Base-by-base conservation (phyloP, 139 green algal species). In the Astrephomene gubernaculifera region DNA sequence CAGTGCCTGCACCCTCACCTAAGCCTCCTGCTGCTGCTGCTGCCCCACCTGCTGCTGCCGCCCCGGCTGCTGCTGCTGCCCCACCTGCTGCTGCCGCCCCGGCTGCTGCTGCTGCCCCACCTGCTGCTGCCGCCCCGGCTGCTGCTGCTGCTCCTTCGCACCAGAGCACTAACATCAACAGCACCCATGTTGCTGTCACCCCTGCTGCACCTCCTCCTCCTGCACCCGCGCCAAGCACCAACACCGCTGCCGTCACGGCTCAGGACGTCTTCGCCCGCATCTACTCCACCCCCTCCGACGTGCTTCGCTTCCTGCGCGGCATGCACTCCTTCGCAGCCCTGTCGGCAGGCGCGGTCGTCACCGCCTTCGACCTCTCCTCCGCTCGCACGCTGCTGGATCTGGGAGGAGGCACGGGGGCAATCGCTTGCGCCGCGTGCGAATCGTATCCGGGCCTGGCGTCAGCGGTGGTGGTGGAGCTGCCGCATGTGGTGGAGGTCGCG, bases 231-330 rank as follows among this genome's bases (percentile, higher is more conserved):
- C n/a, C n/a, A n/a, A n/a, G n/a, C n/a, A n/a, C n/a, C n/a, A n/a
- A n/a, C n/a, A n/a, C n/a, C n/a, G n/a, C n/a, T n/a, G n/a, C n/a
- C 33, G 71, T 10, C 21, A 61, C 29, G 76, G 85, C 67, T 27
- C 57, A n/a, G 0, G 85, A 91, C 27, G 57, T 91, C 8, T 91
- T 91, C 45, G 63, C 71, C 0, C 73, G 72, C 61, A 72, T 89
- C 10, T 91, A 91, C 60, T 61, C 53, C 36, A 74, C 84, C 4
- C 68, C 85, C 4, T 19, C 70, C 14, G 64, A 61, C 4, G 53
- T 83, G 25, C 82, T 89, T 53, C 82, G 85, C 52, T 92, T 92
- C 85, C 86, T 92, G 89, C 70, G 35, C 2, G 89, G 85, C 49
- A 92, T 92, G 89, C 81, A 92, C 64, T 54, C 73, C 33, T 87